Evolutionary conservation across 139 green algal species (phyloP).

Genomic region (Closterium sp.): DNA sequence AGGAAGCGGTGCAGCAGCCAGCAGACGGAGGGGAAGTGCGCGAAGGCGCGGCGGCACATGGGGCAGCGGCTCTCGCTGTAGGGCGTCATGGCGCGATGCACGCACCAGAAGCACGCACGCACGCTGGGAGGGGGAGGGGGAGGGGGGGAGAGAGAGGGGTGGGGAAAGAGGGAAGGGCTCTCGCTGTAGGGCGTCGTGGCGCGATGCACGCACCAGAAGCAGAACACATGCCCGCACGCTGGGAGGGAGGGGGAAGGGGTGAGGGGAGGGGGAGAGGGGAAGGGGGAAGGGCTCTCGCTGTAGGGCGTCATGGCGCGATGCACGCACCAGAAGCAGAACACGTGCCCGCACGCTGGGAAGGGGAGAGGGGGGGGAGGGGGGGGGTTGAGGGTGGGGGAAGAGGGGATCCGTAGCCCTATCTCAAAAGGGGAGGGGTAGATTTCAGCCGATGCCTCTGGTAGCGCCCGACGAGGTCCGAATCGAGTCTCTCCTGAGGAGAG

Average conservation of each 20-base stretch:
- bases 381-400: background rate
- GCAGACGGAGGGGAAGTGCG: slow-evolving; percentile 38
- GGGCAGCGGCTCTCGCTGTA: slow-evolving; percentile 21
- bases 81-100: slow-evolving; percentile 39
- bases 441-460: no score
- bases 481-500: no score
- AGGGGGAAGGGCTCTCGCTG: background rate
- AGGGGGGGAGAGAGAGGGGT: no score
- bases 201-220: slow-evolving; percentile 46
- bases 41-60: slow-evolving; percentile 37
- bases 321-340: slow-evolving; percentile 52
- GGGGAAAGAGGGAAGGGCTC: no score
- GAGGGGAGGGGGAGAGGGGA: no score
- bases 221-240: slow-evolving; percentile 48
- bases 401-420: background rate
- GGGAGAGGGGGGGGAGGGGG: background rate
- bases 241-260: background rate
- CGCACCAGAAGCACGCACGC: slow-evolving; percentile 51
- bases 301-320: slow-evolving; percentile 37
- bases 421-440: background rate
- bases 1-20: slow-evolving; percentile 39
- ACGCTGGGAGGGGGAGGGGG: slow-evolving; percentile 2
- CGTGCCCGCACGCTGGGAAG: slow-evolving; percentile 40
- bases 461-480: no score
- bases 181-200: slow-evolving; percentile 25